Base-by-base conservation (phyloP, 2,329 filamentous ascomycete species). In the Cryphonectria carpinicola region DNA sequence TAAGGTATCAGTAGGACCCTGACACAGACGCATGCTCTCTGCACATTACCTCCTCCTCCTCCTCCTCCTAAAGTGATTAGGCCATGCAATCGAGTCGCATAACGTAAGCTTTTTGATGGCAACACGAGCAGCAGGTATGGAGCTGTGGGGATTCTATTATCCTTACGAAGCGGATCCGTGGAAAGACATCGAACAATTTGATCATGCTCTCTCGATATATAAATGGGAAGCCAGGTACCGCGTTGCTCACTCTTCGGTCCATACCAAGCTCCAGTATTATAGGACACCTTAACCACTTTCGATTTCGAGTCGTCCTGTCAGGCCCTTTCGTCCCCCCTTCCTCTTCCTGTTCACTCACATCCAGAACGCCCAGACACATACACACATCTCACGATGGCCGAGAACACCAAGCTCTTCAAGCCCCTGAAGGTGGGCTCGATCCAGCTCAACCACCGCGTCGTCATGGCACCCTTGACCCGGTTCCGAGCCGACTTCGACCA, bases 381-480 rank as follows among this genome's bases (percentile, higher is more conserved):
- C n/a, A 43, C 39, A 32, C n/a, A 14, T 28, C n/a, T 10, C 22
- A 32, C 11, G 1, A 73, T 73, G 72, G 71, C 71, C 22, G 71
- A 71, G 32, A 72, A 72, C 71, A 71, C 77, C 37, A 76, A 76
- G 70, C 82, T 86, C 25, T 86, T 86, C 76, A 76, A 79, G 49
- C 82, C 84, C 2, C 72, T 85, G 63, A 80, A 79, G 69, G 73
- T 85, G 2, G 84, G 84, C 72, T 78, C 78, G 22, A 67, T 78
- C 22, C 71, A 78, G 54, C 76, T 85, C 56, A 75, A 82, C 70
- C 82, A 85, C 73, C 80, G 84, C 4, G 75, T 90, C 52, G 84
- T 82, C 56, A 84, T 90, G 81, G 85, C 88, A 0, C 88, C 88
- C 2, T 79, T 91, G 69, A 89, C 87, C n/a, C 84, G 87, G 25